A percentile compares a stretch with the other conserved stretches of the same genome.
Evolutionary conservation across 192 early-diverging fungal genomes (phyloP).

Genomic region (Coemansia umbellata): DNA sequence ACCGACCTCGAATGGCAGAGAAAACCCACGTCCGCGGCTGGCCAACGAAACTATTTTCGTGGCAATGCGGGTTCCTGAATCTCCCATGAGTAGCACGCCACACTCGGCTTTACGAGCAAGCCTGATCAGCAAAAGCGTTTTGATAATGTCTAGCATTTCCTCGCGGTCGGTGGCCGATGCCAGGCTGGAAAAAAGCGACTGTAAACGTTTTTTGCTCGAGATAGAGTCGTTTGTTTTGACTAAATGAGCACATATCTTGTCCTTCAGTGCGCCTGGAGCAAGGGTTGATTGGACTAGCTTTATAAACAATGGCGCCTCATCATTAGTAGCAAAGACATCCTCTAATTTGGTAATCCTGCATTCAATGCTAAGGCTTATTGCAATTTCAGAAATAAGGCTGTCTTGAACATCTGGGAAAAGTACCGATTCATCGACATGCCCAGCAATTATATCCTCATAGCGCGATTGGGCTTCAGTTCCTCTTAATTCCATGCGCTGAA

Average conservation of each 20-base stretch:
- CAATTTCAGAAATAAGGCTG: slow-evolving; percentile 39
- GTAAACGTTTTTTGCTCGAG: slow-evolving; percentile 41
- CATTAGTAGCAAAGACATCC: slow-evolving; percentile 53
- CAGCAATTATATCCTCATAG: slow-evolving; percentile 62
- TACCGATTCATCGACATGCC: slow-evolving; percentile 74
- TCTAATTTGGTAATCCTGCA: slow-evolving; percentile 58
- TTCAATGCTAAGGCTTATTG: slow-evolving; percentile 31
- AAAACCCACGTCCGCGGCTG: slow-evolving; percentile 83
- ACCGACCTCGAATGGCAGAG: slow-evolving; percentile 71
- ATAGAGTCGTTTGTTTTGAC: neutral
- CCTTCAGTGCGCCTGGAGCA: slow-evolving; percentile 6
- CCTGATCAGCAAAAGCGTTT: slow-evolving; percentile 53
- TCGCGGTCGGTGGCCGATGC: slow-evolving; percentile 65
- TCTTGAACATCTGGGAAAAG: slow-evolving; percentile 48
- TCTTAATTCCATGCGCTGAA: slow-evolving; percentile 50
- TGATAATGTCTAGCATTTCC: slow-evolving; percentile 64
- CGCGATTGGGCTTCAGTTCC: slow-evolving; percentile 57
- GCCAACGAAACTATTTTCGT: slow-evolving; percentile 72
- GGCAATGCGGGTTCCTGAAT: slow-evolving; percentile 76
- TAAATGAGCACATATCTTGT: slow-evolving; percentile 20
- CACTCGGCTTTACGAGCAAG: slow-evolving; percentile 54
- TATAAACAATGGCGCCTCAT: slow-evolving; percentile 6
- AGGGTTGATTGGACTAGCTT: slow-evolving; percentile 11
- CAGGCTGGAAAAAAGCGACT: slow-evolving; percentile 52
- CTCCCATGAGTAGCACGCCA: slow-evolving; percentile 63